Base-by-base conservation (phyloP, 2,329 filamentous ascomycete genomes). In the Scedosporium dehoogii region DNA sequence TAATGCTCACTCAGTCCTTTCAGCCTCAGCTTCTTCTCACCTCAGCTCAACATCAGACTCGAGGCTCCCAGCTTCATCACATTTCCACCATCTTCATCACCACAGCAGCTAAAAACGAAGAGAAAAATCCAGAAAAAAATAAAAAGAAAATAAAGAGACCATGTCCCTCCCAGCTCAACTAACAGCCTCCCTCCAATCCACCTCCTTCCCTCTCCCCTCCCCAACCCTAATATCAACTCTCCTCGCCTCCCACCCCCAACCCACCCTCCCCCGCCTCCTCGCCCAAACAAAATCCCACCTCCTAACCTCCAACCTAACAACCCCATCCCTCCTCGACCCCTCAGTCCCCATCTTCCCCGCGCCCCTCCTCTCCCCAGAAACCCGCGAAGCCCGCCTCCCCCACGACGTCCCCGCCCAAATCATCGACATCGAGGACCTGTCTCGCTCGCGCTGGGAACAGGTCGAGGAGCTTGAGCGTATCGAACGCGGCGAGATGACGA, bases 241-340 rank as follows among this genome's bases (percentile, higher is more conserved):
- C 70, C 71, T 89, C 63, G 74, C 81, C 9, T 78, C 81, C 16
- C 82, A 73, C 74, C 71, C 81, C 77, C 55, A 78, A 79, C 16
- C 85, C 84, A 1, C 87, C 90, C 74, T 92, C 1, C 83, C 85
- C 29, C 88, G 89, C 3, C 80, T 96, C 21, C 79, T 89, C 62
- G 90, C 91, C 65, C 94, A 92, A 2, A 89, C 89, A 44, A 85
- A 89, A 66, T 88, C 92, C 67, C 91, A 91, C 61, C 79, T 97
- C 10, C 83, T 97, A 4, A 83, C 87, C 33, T 84, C 87, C 44
- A 90, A 97, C 75, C 83, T 97, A 65, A 87, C 88, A 1, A 76
- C 78, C 3, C 82, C 87, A 0, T 75, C 70, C 64, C 69, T 85
- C 62, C 70, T 87, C 63, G 73, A 82, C 69, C 41, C 74, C 64